Evolutionary conservation across 2,329 filamentous ascomycete genomes (phyloP), one percentile per base, ranked within the genome.

Genomic region (Epichloe uncinata): DNA sequence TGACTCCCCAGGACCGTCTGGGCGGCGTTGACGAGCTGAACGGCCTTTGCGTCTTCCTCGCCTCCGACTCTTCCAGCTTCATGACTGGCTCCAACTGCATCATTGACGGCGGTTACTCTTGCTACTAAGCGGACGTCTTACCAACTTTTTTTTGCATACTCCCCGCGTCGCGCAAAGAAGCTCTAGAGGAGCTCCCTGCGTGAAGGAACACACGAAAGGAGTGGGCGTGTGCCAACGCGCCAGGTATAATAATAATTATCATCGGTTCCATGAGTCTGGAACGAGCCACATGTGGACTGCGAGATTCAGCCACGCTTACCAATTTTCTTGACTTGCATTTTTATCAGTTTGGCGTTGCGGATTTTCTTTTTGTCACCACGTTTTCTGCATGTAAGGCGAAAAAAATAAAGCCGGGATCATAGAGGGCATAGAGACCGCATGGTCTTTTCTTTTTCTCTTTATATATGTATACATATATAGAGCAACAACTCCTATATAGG

Each of bases 11-110:
- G 74, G 76, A 77, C 64, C 79, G 85, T 42, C 75, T 89, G 15
- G 85, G 85, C 49, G 73, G 73, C 44, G 82, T 87, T 40, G 81
- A 87, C 57, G 85, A 89, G 66, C 75, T 90, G 56, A 89, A 89
- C 69, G 84, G 83, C 51, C 75, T 87, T 38, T 85, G 82, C 56
- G 79, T 89, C 57, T 87, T 85, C 73, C 74, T 90, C 30, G 83
- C 83, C 22, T 84, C 80, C 6, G 84, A 88, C 61, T 77, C 84
- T 8, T 84, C 79, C 40, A 70, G 72, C 57, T 90, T 85, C 72
- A 86, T 89, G 83, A 90, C 85, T 36, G 85, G 86, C 48, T 75
- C 77, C 63, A 85, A 88, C 70, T 75, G 82, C 66, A 69, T 82
- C 62, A 84, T 85, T 54, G 83, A 87, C 60, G 82, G 81, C 59